These are phyloP conservation scores for Glomus cerebriforme DNA, from an alignment of 192 early-diverging fungal species.

Conservation along the genomic window DNA sequence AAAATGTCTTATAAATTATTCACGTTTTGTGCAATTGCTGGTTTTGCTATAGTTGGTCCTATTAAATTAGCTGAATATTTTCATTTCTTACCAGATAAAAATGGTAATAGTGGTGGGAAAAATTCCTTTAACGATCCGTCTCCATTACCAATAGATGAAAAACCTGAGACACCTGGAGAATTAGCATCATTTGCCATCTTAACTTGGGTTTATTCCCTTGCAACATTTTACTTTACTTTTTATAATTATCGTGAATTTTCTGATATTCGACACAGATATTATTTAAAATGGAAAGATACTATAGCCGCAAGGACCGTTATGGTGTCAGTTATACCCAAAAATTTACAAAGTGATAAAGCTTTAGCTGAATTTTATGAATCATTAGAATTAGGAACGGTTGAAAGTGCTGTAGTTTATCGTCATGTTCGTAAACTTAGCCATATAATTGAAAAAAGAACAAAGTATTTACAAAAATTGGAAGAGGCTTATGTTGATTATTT, in stretches of 20 bases:
- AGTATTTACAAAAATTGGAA: constrained; percentile 58
- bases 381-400: constrained; percentile 61
- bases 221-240: constrained; percentile 52
- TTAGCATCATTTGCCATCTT: constrained; percentile 38
- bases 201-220: constrained; percentile 55
- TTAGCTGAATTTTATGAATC: constrained; percentile 71
- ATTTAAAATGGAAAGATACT: constrained; percentile 42
- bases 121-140: not conserved
- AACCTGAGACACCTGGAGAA: not conserved
- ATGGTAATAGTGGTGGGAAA: not conserved
- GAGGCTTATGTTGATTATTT: constrained; percentile 56
- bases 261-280: constrained; percentile 46
- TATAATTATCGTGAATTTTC: constrained; percentile 56
- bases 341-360: constrained; percentile 51
- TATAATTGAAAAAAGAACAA: constrained; percentile 55
- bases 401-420: constrained; percentile 63
- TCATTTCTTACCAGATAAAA: not conserved
- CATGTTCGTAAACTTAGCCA: constrained; percentile 59
- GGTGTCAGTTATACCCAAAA: constrained; percentile 65
- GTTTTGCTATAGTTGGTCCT: constrained; percentile 45
- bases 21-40: constrained; percentile 40
- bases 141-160: not conserved
- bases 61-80: constrained; percentile 47
- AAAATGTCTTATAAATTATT: constrained; percentile 53
- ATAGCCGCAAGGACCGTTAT: constrained; percentile 68